Evolutionary conservation across 2,329 filamentous ascomycete species (phyloP).

Genomic region (Colletotrichum viniferum): DNA sequence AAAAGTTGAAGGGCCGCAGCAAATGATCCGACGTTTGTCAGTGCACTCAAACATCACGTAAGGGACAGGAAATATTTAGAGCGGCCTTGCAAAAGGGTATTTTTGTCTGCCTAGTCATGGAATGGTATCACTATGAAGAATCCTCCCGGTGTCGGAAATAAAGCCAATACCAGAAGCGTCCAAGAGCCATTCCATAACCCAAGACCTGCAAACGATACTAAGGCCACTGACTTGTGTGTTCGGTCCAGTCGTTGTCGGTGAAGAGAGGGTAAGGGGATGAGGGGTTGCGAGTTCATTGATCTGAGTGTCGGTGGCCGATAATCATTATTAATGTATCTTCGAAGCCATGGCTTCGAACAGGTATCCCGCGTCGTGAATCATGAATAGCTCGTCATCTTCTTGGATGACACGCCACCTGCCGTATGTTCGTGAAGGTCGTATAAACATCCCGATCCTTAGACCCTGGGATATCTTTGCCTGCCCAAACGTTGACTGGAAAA

Average conservation of each 20-base stretch:
- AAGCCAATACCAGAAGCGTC: conserved; percentile 8
- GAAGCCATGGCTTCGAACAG: conserved; percentile 21
- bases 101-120: conserved; percentile 9
- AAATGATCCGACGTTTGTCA: neutral
- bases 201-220: neutral
- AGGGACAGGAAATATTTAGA: neutral
- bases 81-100: conserved; percentile 11
- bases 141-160: neutral
- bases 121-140: conserved; percentile 13
- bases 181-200: conserved; percentile 7
- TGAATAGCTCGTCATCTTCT: neutral
- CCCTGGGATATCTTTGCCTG: conserved; percentile 11
- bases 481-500: conserved; percentile 20
- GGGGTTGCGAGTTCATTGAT: neutral
- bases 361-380: conserved; percentile 22
- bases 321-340: conserved; percentile 19
- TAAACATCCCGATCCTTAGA: conserved; percentile 10
- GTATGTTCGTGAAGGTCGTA: conserved; percentile 17
- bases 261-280: neutral
- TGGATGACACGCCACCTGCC: neutral
- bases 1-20: neutral
- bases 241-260: conserved; percentile 3
- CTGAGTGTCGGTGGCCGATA: conserved; percentile 10
- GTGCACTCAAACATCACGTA: neutral
- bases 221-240: conserved; percentile 5